A percentile compares a stretch with the other conserved stretches of the same genome.
Conservation (phyloP, 257 asterid genomes). For the Leptodermis oblonga region DNA sequence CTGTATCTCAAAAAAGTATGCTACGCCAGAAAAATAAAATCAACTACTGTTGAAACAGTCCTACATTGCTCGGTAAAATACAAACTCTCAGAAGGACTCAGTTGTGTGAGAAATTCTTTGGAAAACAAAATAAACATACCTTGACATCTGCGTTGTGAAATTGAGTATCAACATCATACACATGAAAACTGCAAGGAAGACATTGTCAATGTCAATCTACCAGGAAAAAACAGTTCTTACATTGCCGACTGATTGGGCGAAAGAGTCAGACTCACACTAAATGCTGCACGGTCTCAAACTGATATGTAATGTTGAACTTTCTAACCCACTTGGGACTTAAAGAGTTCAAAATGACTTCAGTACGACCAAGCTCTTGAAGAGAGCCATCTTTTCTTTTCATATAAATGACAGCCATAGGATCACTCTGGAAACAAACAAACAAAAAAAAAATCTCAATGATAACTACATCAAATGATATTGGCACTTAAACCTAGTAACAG, state of each 20-base stretch:
- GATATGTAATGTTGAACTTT: slow-evolving; percentile 66
- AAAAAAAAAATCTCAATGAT: slow-evolving; percentile 20
- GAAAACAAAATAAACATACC: slow-evolving; percentile 35
- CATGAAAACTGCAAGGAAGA: slow-evolving; percentile 62
- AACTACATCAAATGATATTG: neutral
- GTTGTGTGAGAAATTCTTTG: neutral
- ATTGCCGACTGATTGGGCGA: slow-evolving; percentile 16
- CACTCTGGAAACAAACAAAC: slow-evolving; percentile 65
- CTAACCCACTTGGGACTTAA: slow-evolving; percentile 87
- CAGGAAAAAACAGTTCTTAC: slow-evolving; percentile 14
- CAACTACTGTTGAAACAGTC: neutral
- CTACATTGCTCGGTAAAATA: neutral
- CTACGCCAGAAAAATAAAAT: neutral
- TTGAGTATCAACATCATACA: slow-evolving; percentile 86
- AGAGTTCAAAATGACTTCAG: slow-evolving; percentile 91
- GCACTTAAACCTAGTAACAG: neutral
- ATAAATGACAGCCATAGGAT: slow-evolving; percentile 87
- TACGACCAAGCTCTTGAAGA: slow-evolving; percentile 86
- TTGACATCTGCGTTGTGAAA: slow-evolving; percentile 70
- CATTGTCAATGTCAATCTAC: slow-evolving; percentile 24
- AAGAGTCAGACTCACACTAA: slow-evolving; percentile 76
- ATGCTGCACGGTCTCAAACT: slow-evolving; percentile 87
- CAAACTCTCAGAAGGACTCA: neutral
- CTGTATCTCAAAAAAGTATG: neutral
- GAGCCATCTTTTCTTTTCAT: slow-evolving; percentile 68